Evolutionary conservation across 2,329 filamentous ascomycete genomes (phyloP).

Genomic region (Periconia sp.): DNA sequence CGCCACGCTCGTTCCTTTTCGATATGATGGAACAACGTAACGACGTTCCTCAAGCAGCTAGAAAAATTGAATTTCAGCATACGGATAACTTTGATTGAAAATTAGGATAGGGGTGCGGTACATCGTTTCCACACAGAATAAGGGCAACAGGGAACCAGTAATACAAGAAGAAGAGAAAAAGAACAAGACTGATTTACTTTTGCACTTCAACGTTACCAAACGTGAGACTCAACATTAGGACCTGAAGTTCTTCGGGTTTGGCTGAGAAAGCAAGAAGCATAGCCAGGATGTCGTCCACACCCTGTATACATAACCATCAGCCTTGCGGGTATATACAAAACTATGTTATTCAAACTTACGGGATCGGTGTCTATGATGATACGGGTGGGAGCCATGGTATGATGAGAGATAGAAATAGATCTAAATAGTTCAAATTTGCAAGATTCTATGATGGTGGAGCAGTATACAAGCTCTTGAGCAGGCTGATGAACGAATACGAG

Average conservation of each 20-base stretch:
- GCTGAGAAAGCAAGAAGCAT: constrained; percentile 84
- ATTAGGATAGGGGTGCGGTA: background rate
- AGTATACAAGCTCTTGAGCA: too few species aligned
- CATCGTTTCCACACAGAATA: background rate
- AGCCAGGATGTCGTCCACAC: constrained; percentile 89
- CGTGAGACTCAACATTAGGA: constrained; percentile 83
- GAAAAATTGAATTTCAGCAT: background rate
- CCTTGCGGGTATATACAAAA: constrained; percentile 1
- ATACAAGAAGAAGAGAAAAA: background rate
- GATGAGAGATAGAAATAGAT: too few species aligned
- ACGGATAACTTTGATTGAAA: background rate
- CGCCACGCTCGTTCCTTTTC: constrained; percentile 89
- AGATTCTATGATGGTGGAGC: too few species aligned
- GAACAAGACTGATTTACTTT: constrained; percentile 56
- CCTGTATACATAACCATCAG: constrained; percentile 42
- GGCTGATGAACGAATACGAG: too few species aligned
- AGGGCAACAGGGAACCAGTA: background rate
- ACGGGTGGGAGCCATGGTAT: constrained; percentile 50
- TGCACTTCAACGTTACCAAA: constrained; percentile 92
- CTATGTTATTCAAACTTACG: constrained; percentile 49
- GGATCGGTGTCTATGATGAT: constrained; percentile 98
- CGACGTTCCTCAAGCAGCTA: constrained; percentile 83
- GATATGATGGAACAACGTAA: constrained; percentile 88
- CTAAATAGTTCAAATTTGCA: too few species aligned
- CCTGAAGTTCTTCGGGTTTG: constrained; percentile 79